Conservation (phyloP, 306 rosid species). For the Adenanthera pavonina region DNA sequence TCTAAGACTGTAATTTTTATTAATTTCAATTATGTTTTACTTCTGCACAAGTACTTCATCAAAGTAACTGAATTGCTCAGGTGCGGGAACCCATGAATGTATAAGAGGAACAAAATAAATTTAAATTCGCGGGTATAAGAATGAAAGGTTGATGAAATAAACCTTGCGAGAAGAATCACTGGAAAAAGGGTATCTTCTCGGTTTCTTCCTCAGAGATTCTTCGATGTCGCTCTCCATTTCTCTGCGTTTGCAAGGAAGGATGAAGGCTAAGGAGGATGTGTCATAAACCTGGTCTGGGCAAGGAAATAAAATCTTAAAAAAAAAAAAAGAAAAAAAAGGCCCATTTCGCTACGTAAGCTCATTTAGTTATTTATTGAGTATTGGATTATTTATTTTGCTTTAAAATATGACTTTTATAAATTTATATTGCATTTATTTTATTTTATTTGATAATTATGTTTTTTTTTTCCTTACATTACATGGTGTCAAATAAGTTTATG, state of each 20-base stretch:
- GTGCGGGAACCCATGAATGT: not conserved
- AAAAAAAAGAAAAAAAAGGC: not conserved
- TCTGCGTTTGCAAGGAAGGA: not conserved
- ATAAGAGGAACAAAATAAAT: not conserved
- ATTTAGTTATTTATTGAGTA: no score
- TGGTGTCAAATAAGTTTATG: no score
- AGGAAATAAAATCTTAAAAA: not conserved
- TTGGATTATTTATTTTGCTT: no score
- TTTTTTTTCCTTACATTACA: no score
- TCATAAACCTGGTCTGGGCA: not conserved
- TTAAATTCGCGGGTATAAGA: not conserved
- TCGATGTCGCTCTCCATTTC: conserved; percentile 30
- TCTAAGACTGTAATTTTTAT: not conserved
- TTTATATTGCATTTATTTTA: no score
- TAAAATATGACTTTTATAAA: no score
- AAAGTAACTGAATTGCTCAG: not conserved
- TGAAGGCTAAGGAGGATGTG: not conserved
- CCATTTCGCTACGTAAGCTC: not conserved
- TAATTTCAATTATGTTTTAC: not conserved
- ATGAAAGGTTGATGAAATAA: not conserved
- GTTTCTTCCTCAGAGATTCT: conserved; percentile 26
- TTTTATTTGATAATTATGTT: no score
- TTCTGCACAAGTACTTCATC: not conserved
- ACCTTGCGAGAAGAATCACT: conserved; percentile 30
- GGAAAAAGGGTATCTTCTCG: conserved; percentile 19